Base-by-base conservation (phyloP, 148 eudicot genomes). In the Rhododendron simsii region DNA sequence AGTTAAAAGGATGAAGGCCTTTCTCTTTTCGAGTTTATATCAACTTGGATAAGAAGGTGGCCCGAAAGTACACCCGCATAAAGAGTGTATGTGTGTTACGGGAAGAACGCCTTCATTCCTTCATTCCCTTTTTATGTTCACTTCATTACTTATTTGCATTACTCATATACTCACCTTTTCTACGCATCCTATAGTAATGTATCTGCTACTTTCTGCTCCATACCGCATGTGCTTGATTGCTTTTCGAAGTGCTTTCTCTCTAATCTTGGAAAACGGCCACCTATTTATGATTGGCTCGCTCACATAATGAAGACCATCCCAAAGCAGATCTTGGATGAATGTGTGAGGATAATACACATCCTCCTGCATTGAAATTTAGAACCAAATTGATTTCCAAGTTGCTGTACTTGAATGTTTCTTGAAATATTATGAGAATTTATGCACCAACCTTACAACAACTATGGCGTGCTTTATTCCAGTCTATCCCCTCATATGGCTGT, bases 381-480 rank as follows among this genome's bases (percentile, higher is more conserved):
- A 21, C 13, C 11, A 65, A 23, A 57, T 3, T 65, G 12, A n/a
- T 65, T n/a, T 65, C 14, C 3, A 65, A 23, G 71, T 23, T n/a
- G 15, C 1, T 55, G 3, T 16, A 57, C 14, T 51, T 2, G 2
- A 51, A 51, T 11, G 55, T 51, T 23, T 4, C 11, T 65, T n/a
- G 11, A n/a, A n/a, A 13, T n/a, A 15, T 21, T 2, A 3, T 51
- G 1, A 48, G 11, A 67, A 61, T 51, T 45, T 12, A n/a, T 28
- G 75, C 75, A 69, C 80, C 11, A 69, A 86, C 87, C 87, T 81
- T 15, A 20, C 63, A 81, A 67, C 87, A 86, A 1, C 15, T 6
- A 86, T 81, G 87, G 39, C 84, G 87, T 2, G 83, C 37, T 47
- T 85, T 80, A 13, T 80, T 80, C 87, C 87, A 85, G 15, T 81